These are phyloP conservation scores for Prunus davidiana DNA, from an alignment of 306 rosid species.

Conservation along the genomic window DNA sequence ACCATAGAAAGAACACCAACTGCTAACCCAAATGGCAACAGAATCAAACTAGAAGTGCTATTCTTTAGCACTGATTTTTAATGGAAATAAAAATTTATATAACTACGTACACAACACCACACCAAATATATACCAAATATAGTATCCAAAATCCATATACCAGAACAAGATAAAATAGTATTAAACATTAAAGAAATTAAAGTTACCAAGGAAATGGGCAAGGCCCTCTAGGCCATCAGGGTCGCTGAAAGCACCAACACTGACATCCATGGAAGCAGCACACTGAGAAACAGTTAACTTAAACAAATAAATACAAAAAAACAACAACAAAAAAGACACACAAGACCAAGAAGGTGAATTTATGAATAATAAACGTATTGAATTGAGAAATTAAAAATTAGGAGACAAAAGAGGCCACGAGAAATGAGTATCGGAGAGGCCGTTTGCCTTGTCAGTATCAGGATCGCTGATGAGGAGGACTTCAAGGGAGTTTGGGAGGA, in stretches of 20 bases:
- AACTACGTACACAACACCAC: too few species aligned
- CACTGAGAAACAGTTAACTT: conserved; percentile 39
- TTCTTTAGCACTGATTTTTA: not conserved
- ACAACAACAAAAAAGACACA: not conserved
- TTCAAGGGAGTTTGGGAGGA: conserved; percentile 70
- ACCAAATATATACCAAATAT: too few species aligned
- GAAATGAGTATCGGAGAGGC: not conserved
- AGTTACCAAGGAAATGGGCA: conserved; percentile 88
- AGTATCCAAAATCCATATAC: not conserved
- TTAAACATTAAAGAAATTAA: not conserved
- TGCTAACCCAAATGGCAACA: not conserved
- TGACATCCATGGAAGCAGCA: conserved; percentile 95
- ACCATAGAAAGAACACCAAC: not conserved
- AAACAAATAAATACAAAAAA: not conserved
- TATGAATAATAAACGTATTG: not conserved
- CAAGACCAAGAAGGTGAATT: not conserved
- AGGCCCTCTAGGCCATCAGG: conserved; percentile 92
- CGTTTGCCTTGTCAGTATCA: conserved; percentile 75
- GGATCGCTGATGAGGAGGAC: conserved; percentile 82
- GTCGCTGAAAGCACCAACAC: conserved; percentile 81
- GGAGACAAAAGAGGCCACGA: not conserved
- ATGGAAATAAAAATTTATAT: not conserved
- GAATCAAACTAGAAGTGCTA: not conserved
- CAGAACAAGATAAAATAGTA: not conserved
- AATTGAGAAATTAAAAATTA: not conserved